phyloP scores from a whole-genome alignment of 805 yeast genomes.

The Candida succiphila region DNA sequence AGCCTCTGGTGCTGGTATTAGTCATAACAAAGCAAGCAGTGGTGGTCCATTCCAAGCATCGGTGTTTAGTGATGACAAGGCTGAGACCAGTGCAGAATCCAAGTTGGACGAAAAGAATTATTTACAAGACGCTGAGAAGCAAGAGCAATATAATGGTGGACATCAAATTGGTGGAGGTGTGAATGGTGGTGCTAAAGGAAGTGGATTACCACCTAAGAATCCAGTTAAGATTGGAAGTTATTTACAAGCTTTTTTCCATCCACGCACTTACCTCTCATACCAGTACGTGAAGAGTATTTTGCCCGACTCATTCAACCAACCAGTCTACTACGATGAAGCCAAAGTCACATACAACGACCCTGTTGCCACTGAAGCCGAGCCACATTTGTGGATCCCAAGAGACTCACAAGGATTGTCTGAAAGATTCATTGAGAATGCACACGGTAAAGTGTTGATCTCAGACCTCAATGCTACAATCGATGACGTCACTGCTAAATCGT shows the following conservation, averaged over 20 bases:
- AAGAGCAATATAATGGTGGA: slow-evolving; percentile 16
- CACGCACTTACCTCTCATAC: slow-evolving; percentile 30
- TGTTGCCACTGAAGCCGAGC: slow-evolving; percentile 42
- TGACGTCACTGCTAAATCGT: slow-evolving; percentile 39
- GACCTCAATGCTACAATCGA: slow-evolving; percentile 52
- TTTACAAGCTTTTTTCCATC: slow-evolving; percentile 29
- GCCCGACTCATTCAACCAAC: slow-evolving; percentile 27
- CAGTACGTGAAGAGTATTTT: slow-evolving; percentile 28
- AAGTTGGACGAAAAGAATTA: too few species aligned
- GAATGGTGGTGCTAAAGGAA: slow-evolving; percentile 8
- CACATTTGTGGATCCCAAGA: slow-evolving; percentile 61
- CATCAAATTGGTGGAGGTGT: slow-evolving; percentile 19
- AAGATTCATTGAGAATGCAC: slow-evolving; percentile 44
- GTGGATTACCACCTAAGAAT: slow-evolving; percentile 3
- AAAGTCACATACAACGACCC: slow-evolving; percentile 38
- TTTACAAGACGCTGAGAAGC: slow-evolving; percentile 12
- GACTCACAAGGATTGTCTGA: slow-evolving; percentile 62
- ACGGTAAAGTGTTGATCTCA: slow-evolving; percentile 43
- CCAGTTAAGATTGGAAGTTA: slow-evolving; percentile 5
- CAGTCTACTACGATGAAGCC: slow-evolving; percentile 8
- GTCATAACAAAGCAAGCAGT: background rate
- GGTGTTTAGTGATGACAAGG: slow-evolving; percentile 1
- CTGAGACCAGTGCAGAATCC: background rate
- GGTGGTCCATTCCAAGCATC: slow-evolving; percentile 3
- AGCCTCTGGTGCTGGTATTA: background rate